phyloP scores from a whole-genome alignment of 768 basidiomycete species.

The Serpula lacrymans region DNA sequence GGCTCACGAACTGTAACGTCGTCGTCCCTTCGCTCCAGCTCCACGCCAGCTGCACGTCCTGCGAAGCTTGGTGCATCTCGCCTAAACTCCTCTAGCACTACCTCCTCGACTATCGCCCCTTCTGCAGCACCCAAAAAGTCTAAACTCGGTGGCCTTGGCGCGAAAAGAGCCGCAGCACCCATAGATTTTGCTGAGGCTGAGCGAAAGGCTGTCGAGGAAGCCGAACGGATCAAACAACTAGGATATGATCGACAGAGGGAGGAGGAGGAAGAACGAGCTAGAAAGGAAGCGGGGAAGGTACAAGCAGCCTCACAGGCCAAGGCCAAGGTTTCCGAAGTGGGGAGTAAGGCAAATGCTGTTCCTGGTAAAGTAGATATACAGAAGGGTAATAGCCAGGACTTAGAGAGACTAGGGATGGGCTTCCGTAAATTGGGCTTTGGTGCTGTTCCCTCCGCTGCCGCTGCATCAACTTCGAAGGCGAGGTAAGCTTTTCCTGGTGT shows the following conservation, averaged over 20 bases:
- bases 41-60: constrained; percentile 25
- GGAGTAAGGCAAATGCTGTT: constrained; percentile 20
- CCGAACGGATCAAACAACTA: constrained; percentile 85
- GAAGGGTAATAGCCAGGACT: constrained; percentile 44
- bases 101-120: constrained; percentile 23
- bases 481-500: constrained; percentile 23
- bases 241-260: constrained; percentile 88
- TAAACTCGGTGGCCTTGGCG: constrained; percentile 78
- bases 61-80: constrained; percentile 41
- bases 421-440: constrained; percentile 85
- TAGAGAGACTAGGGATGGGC: constrained; percentile 61
- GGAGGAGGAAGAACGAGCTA: constrained; percentile 75
- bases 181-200: constrained; percentile 96
- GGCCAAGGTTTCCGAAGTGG: constrained; percentile 20
- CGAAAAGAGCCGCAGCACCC: constrained; percentile 75
- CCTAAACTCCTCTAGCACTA: constrained; percentile 37
- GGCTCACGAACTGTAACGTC: constrained; percentile 64
- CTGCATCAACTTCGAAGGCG: constrained; percentile 45
- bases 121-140: constrained; percentile 52
- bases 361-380: constrained; percentile 29
- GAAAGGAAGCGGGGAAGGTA: constrained; percentile 55
- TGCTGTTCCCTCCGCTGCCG: constrained; percentile 63
- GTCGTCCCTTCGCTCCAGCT: constrained; percentile 51
- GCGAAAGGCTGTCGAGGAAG: constrained; percentile 85
- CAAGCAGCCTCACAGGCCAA: constrained; percentile 28